Percentiles rank a stretch among this genome's conserved stretches.
Evolutionary conservation across 306 rosid genomes (phyloP).

Genomic region (Cucurbita argyrosperma): DNA sequence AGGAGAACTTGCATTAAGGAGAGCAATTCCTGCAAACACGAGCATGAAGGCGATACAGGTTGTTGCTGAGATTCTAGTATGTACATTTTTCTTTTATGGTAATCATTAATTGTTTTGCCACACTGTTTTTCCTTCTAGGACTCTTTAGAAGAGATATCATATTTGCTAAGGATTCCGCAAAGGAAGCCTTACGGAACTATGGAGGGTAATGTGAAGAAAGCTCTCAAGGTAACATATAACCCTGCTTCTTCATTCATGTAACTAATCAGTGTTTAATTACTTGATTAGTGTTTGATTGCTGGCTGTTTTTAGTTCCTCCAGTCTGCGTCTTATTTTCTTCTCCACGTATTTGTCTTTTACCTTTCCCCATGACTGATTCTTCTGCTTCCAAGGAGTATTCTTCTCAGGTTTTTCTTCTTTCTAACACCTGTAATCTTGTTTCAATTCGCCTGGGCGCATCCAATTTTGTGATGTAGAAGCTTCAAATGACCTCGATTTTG

Average conservation of each 20-base stretch:
- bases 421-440: too few relatives aligned
- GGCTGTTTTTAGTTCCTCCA: too few relatives aligned
- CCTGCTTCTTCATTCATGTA: background rate
- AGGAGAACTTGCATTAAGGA: slow-evolving; percentile 81
- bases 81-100: background rate
- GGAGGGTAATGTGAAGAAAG: slow-evolving; percentile 93
- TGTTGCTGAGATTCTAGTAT: background rate
- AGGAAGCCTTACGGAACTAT: slow-evolving; percentile 90
- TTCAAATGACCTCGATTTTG: too few relatives aligned
- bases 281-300: too few relatives aligned
- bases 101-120: background rate
- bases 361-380: too few relatives aligned
- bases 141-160: slow-evolving; percentile 68
- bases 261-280: background rate
- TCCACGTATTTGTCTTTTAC: too few relatives aligned
- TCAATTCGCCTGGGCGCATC: too few relatives aligned
- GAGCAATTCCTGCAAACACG: slow-evolving; percentile 79
- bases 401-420: too few relatives aligned
- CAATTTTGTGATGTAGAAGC: too few relatives aligned
- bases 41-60: slow-evolving; percentile 90
- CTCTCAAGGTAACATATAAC: slow-evolving; percentile 41
- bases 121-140: slow-evolving; percentile 35
- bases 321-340: too few relatives aligned
- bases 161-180: slow-evolving; percentile 83
- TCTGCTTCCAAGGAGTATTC: too few relatives aligned